A percentile compares a stretch with the other conserved stretches of the same genome.
Evolutionary conservation across 139 green algal species (phyloP).

Genomic region (Picochlorum sp.): DNA sequence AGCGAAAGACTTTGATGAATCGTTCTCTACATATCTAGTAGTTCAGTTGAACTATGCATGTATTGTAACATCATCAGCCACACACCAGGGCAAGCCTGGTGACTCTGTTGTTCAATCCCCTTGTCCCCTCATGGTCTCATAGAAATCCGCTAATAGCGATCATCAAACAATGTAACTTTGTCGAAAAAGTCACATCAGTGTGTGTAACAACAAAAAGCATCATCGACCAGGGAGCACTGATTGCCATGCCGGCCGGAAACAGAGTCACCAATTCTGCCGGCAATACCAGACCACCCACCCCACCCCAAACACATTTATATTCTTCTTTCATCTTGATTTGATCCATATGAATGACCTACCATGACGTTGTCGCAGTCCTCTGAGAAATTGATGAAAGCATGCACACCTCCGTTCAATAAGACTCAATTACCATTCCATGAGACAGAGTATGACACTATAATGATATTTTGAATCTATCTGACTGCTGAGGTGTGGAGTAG

Average conservation of each 20-base stretch:
- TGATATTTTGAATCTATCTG: no score
- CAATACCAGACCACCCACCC: no score
- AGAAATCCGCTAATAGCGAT: constrained; percentile 33
- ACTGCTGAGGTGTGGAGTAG: no score
- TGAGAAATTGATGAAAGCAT: no score
- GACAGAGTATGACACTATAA: no score
- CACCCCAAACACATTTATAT: no score
- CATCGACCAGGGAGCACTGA: constrained; percentile 5
- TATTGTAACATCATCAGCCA: constrained; percentile 29
- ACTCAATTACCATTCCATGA: no score
- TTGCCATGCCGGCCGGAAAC: background rate
- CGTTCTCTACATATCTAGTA: constrained; percentile 13
- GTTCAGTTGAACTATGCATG: constrained; percentile 43
- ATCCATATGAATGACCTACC: no score
- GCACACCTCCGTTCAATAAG: no score
- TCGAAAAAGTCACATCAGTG: constrained; percentile 19
- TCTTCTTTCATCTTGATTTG: no score
- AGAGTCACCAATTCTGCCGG: background rate
- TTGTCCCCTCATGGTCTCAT: constrained; percentile 8
- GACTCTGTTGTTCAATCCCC: background rate
- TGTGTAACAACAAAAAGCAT: constrained; percentile 33
- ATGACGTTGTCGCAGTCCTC: no score
- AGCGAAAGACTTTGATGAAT: constrained; percentile 37
- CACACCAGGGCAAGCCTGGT: background rate
- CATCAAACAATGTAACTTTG: background rate